phyloP scores from a whole-genome alignment of 192 early-diverging fungal genomes.

The Rhizophagus prolifer region DNA sequence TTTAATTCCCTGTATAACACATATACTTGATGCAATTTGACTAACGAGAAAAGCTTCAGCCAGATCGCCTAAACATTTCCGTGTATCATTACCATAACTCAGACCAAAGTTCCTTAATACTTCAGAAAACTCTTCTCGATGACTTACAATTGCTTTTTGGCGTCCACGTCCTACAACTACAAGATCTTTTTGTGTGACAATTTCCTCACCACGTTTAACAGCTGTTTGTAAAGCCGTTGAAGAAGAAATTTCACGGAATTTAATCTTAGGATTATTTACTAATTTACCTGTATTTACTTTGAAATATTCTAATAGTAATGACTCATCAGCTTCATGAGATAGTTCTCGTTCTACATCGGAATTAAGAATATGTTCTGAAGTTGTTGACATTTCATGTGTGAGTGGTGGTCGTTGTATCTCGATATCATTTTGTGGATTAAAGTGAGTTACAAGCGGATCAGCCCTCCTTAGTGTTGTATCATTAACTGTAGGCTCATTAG shows the following conservation, averaged over 20 bases:
- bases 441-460: not conserved
- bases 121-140: not conserved
- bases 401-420: not conserved
- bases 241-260: slow-evolving; percentile 30
- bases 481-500: slow-evolving; percentile 14
- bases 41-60: not conserved
- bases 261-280: slow-evolving; percentile 33
- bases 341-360: slow-evolving; percentile 7
- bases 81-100: not conserved
- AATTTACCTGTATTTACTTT: not conserved
- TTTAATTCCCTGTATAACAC: not conserved
- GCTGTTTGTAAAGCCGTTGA: slow-evolving; percentile 41
- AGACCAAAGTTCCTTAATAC: not conserved
- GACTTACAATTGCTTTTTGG: not conserved
- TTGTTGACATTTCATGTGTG: slow-evolving; percentile 27
- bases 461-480: not conserved
- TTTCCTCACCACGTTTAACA: slow-evolving; percentile 34
- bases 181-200: slow-evolving; percentile 47
- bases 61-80: not conserved
- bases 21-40: not conserved
- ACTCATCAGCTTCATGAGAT: slow-evolving; percentile 13
- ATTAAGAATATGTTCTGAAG: slow-evolving; percentile 10
- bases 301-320: slow-evolving; percentile 2
- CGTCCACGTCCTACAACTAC: slow-evolving; percentile 47
- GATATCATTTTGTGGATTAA: too few species aligned